Conservation (phyloP, 176 grass and related monocot genomes). For the Rhynchospora breviuscula region DNA sequence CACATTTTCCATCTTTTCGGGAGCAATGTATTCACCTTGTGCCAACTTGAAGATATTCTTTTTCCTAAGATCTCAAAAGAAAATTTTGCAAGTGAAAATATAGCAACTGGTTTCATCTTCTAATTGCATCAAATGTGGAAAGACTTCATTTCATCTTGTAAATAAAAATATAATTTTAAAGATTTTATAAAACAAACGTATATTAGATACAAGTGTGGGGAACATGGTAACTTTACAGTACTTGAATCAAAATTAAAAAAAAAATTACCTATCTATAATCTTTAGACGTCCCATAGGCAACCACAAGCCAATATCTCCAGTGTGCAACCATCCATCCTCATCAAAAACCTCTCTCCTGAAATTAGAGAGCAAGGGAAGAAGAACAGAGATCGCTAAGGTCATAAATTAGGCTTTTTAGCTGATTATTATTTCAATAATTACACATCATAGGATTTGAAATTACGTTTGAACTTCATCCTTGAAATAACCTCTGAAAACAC, state of each 20-base stretch:
- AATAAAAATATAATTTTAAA: neutral
- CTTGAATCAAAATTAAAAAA: neutral
- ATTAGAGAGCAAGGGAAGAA: slow-evolving; percentile 23
- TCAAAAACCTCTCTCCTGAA: slow-evolving; percentile 76
- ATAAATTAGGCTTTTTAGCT: neutral
- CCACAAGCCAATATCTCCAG: slow-evolving; percentile 98
- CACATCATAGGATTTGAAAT: neutral
- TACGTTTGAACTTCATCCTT: slow-evolving; percentile 95
- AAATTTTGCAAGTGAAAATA: neutral
- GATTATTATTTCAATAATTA: neutral
- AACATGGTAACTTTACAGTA: neutral
- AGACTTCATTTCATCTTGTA: neutral
- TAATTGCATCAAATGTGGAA: neutral
- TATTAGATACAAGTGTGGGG: neutral
- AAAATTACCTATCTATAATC: slow-evolving; percentile 77
- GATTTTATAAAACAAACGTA: neutral
- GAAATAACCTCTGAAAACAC: slow-evolving; percentile 68
- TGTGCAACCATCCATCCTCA: slow-evolving; percentile 90
- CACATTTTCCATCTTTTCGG: slow-evolving; percentile 87
- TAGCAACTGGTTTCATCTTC: neutral
- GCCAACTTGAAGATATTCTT: slow-evolving; percentile 98
- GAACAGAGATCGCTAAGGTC: neutral
- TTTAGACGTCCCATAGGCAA: slow-evolving; percentile 81
- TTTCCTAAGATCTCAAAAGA: slow-evolving; percentile 50
- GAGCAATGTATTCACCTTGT: slow-evolving; percentile 94